Base-by-base conservation (phyloP, 2,329 filamentous ascomycete genomes). In the Colletotrichum tofieldiae region DNA sequence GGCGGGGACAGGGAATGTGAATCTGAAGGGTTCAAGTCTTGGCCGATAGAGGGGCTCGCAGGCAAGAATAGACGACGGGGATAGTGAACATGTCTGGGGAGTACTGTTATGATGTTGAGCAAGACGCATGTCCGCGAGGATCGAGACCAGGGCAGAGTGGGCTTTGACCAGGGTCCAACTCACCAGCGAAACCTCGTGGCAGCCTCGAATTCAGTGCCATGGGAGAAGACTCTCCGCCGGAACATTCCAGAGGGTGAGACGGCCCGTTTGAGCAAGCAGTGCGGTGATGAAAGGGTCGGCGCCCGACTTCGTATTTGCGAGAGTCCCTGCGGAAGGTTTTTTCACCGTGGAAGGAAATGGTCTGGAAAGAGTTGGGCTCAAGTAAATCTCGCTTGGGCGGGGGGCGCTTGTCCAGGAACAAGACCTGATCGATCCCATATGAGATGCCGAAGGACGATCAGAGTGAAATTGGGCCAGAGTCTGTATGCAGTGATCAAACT, bases 371-470 rank as follows among this genome's bases (percentile, higher is more conserved):
- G 54, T n/a, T 54, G 55, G 56, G 45, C 26, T 47, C 45, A 18
- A 58, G 16, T n/a, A 20, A 68, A 68, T 63, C 52, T 71, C 65
- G 68, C 65, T 68, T 71, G 56, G 32, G 26, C 11, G 20, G 58
- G 54, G 37, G 54, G 56, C 49, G 64, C 65, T 54, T 52, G 58
- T 23, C 51, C 43, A 51, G 64, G 65, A 71, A 63, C 35, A 45
- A 67, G 43, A 63, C 39, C 32, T 72, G 69, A 63, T 68, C 65
- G 64, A 71, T 63, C 64, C 58, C 58, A 68, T 52, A 59, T 71
- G 58, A 71, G 64, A 68, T 68, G 51, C 65, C 65, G 68, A 58
- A 52, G 26, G 65, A 68, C 37, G 35, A 68, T 68, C 54, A 32
- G 41, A 43, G 29, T 37, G 49, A 29, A 41, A 58, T 47, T 63